Base-by-base conservation (phyloP, 73 alveolate genomes). In the Paramecium pentaurelia region DNA sequence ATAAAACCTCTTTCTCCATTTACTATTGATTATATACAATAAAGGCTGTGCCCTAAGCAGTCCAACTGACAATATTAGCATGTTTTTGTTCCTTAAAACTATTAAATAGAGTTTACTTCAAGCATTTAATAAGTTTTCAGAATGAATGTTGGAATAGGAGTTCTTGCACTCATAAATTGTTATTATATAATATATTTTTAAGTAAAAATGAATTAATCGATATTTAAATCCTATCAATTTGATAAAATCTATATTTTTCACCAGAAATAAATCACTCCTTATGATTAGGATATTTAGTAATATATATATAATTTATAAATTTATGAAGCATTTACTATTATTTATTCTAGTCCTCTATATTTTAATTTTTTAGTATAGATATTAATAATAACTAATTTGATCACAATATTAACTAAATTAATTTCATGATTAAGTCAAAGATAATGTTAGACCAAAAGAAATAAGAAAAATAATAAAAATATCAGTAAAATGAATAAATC, bases 31-130 rank as follows among this genome's bases (percentile, higher is more conserved):
- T 80, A 49, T 80, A 44, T 20, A 80, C 91, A 1, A 80, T 80
- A 80, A 80, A 80, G 10, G 91, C 75, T 9, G 77, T 80, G 20
- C 91, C 91, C 12, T 80, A 45, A 22, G 91, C 91, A 27, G 91
- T 80, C 91, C 91, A 80, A 25, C 51, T 32, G 5, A 80, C 91
- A 9, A 80, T 47, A 18, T 42, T 25, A 6, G 47, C 16, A 27
- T 45, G 45, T 14, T 34, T 28, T 45, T 28, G 77, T 14, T 80
- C 91, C 91, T 80, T 16, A 80, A 18, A 27, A 5, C 18, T 45
- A 80, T 25, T 38, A 3, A 20, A 32, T 10, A 80, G 16, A 0
- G 1, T 8, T 27, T 47, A 80, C 91, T 42, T 80, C 91, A 32
- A 80, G 75, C 91, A 80, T 80, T 80, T 80, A 18, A 80, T 80